Percentiles rank a stretch among this genome's conserved stretches.
phyloP scores from a whole-genome alignment of 441 rosid species.

The Kokia cookei region DNA sequence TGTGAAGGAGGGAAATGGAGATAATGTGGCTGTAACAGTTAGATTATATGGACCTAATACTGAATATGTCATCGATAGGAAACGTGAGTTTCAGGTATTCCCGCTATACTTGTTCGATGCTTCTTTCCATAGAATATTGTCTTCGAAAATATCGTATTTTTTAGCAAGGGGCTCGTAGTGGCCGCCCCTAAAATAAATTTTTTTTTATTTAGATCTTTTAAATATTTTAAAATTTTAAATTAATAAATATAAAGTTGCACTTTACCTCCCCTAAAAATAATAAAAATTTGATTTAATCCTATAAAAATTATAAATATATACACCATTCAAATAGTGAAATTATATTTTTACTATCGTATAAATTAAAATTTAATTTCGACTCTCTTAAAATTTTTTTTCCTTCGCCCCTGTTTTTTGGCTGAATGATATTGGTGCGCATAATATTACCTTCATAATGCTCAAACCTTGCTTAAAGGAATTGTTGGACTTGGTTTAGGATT shows the following conservation, averaged over 20 bases:
- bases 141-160: background rate
- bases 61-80: conserved; percentile 77
- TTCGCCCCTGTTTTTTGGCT: background rate
- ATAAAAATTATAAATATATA: too few species aligned
- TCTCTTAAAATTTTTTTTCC: too few species aligned
- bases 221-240: too few species aligned
- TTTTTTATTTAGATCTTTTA: too few species aligned
- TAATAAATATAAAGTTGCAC: too few species aligned
- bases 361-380: too few species aligned
- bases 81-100: conserved; percentile 67
- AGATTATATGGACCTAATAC: conserved; percentile 96
- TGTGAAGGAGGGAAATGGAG: conserved; percentile 56
- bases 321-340: too few species aligned
- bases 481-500: background rate
- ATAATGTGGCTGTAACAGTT: conserved; percentile 52
- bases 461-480: background rate
- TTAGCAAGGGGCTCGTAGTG: background rate
- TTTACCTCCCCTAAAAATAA: too few species aligned
- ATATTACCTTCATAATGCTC: background rate
- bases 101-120: background rate
- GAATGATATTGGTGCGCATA: background rate
- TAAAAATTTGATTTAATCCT: too few species aligned
- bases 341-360: too few species aligned
- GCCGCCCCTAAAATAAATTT: too few species aligned
- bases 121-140: background rate